Percentiles rank a stretch among this genome's conserved stretches.
Evolutionary conservation across 441 rosid species (phyloP).

Genomic region (Corymbia citriodora): DNA sequence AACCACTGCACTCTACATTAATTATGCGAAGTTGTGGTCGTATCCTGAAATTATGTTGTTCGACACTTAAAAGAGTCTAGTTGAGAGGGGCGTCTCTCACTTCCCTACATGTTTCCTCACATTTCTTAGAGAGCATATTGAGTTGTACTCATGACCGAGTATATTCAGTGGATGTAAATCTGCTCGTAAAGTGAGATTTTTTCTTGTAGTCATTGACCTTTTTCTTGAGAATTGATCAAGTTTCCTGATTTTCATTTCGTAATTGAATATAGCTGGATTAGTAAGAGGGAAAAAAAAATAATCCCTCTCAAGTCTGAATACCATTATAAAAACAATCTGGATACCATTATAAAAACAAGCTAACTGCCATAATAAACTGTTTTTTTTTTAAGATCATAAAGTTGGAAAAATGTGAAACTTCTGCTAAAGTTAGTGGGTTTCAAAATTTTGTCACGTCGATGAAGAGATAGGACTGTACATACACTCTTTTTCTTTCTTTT

Average conservation of each 20-base stretch:
- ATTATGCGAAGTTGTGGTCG: fast-evolving
- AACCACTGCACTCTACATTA: neutral
- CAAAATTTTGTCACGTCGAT: no score
- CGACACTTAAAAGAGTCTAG: neutral
- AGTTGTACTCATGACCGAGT: neutral
- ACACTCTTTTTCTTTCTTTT: no score
- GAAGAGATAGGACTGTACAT: no score
- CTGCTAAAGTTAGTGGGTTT: neutral
- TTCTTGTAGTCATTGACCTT: neutral
- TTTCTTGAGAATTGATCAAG: neutral
- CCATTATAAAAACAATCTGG: neutral
- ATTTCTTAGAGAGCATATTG: neutral
- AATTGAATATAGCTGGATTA: neutral
- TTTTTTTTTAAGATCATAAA: no score
- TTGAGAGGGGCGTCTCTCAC: neutral
- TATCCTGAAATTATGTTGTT: neutral
- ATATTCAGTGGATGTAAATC: neutral
- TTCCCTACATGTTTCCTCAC: neutral
- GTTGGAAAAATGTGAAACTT: neutral
- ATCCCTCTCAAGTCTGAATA: neutral
- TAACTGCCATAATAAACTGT: neutral
- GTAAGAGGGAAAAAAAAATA: neutral
- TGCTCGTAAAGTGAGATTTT: neutral
- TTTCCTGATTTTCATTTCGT: neutral
- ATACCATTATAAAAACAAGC: neutral